Evolutionary conservation across 2,329 filamentous ascomycete species (phyloP).

Genomic region (Fusarium annulatum): DNA sequence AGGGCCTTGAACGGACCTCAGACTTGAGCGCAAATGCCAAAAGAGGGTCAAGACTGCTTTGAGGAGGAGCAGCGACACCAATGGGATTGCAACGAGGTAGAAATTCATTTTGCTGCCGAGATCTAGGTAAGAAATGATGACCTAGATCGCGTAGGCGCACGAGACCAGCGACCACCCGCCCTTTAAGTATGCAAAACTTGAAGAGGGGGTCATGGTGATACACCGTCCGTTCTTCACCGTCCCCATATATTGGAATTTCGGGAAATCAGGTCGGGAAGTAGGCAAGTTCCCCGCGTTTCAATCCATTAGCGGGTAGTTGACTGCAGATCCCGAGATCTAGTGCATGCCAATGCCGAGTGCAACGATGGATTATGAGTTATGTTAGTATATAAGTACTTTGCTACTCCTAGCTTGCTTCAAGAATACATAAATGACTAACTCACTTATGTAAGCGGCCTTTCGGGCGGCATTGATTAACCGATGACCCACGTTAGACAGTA

Average conservation of each 20-base stretch:
- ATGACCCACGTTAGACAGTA: too few relatives aligned
- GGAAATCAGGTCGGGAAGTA: not conserved
- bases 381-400: too few relatives aligned
- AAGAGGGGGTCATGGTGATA: not conserved
- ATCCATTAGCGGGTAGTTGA: not conserved
- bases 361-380: too few relatives aligned
- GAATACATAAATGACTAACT: not conserved
- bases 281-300: not conserved
- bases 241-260: not conserved
- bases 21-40: not conserved
- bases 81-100: not conserved
- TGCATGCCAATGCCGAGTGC: not conserved
- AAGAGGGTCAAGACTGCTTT: not conserved
- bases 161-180: too few relatives aligned
- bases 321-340: not conserved
- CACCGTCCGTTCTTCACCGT: not conserved
- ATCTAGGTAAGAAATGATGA: accelerated
- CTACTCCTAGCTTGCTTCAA: not conserved
- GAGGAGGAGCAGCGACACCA: not conserved
- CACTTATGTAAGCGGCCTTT: too few relatives aligned
- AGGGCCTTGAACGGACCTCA: not conserved
- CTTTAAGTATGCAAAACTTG: not conserved
- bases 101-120: not conserved
- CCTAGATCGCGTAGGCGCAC: not conserved
- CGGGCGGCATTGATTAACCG: too few relatives aligned